These are phyloP conservation scores for Cytospora mali DNA, from an alignment of 2,329 filamentous ascomycete genomes.

Conservation along the genomic window DNA sequence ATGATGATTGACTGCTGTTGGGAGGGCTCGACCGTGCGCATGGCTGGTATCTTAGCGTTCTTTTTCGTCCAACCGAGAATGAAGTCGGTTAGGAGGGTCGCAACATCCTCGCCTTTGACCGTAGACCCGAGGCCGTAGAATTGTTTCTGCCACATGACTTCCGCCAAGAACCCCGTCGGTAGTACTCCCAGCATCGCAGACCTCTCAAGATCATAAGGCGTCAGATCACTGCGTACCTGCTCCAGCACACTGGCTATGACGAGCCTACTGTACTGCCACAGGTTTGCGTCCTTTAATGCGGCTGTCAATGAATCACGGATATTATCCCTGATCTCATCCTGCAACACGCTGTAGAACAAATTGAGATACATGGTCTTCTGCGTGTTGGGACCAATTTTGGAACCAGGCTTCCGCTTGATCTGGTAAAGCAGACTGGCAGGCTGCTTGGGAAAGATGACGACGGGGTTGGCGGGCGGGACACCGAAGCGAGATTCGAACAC, in stretches of 20 bases:
- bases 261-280: constrained; percentile 51
- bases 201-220: constrained; percentile 58
- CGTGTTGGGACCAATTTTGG: constrained; percentile 39
- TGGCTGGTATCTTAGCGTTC: constrained; percentile 40
- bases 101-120: constrained; percentile 30
- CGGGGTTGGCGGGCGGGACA: constrained; percentile 50
- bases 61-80: constrained; percentile 43
- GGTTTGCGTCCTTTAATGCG: constrained; percentile 42
- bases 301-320: constrained; percentile 48
- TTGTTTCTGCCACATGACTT: constrained; percentile 50
- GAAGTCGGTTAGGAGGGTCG: constrained; percentile 38
- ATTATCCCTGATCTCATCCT: constrained; percentile 67
- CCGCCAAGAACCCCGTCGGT: constrained; percentile 50
- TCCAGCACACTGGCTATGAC: constrained; percentile 48
- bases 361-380: constrained; percentile 64
- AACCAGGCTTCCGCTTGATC: constrained; percentile 59
- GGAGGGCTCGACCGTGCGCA: constrained; percentile 34
- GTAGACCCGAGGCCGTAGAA: constrained; percentile 53
- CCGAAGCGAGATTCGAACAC: constrained; percentile 68
- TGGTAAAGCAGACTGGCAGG: constrained; percentile 81
- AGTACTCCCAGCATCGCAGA: constrained; percentile 56
- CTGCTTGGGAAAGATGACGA: constrained; percentile 77
- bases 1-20: constrained; percentile 73
- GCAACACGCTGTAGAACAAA: constrained; percentile 74
- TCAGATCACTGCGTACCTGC: constrained; percentile 48